phyloP scores from a whole-genome alignment of 1,139 yeast genomes.

The Pichia sp. region DNA sequence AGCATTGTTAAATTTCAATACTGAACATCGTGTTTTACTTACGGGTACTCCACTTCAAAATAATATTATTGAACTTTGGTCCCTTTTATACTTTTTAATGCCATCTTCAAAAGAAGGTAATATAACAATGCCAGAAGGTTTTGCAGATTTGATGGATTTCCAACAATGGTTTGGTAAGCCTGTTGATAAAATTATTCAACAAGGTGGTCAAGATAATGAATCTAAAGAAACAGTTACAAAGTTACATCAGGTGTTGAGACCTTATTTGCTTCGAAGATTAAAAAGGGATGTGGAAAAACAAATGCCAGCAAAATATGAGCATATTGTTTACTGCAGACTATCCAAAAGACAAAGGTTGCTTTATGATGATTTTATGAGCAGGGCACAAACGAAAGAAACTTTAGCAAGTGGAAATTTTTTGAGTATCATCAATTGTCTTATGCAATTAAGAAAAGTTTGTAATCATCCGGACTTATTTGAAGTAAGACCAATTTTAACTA shows the following conservation, averaged over 20 bases:
- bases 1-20: conserved; percentile 86
- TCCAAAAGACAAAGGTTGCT: conserved; percentile 88
- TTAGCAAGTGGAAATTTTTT: conserved; percentile 90
- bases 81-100: conserved; percentile 87
- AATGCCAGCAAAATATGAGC: conserved; percentile 98
- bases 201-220: conserved; percentile 59
- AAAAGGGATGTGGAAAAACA: conserved; percentile 97
- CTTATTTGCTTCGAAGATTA: conserved; percentile 82
- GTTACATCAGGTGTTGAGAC: conserved; percentile 88
- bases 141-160: conserved; percentile 91
- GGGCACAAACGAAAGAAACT: conserved; percentile 93
- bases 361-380: conserved; percentile 95
- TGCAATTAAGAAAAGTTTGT: conserved; percentile 97
- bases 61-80: conserved; percentile 90
- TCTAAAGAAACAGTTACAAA: conserved; percentile 81
- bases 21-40: conserved; percentile 76
- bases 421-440: conserved; percentile 91
- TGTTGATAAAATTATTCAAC: conserved; percentile 85
- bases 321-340: conserved; percentile 82
- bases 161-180: conserved; percentile 99
- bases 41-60: conserved; percentile 97
- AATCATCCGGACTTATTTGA: conserved; percentile 97
- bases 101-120: conserved; percentile 62
- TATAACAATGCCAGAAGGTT: conserved; percentile 84
- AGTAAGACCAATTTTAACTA: conserved; percentile 89